Evolutionary conservation across 345 rosid species (phyloP), one percentile per base, ranked within the genome.

Genomic region (Geranium rotundifolium): DNA sequence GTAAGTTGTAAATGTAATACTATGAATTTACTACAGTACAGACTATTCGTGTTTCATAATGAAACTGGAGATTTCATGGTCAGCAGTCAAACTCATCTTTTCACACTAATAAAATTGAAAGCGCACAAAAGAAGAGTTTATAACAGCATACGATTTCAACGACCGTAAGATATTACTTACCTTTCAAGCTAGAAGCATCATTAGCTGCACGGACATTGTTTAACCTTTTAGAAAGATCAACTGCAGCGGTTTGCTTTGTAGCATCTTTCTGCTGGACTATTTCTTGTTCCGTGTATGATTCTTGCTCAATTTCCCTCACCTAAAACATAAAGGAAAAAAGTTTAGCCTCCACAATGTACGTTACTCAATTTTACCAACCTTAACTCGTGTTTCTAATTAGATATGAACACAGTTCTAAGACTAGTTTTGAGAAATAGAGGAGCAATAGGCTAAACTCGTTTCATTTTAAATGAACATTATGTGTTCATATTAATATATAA

Each of bases 221-320:
- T n/a, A 85, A 80, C 37, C 99, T 78, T 71, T 93, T 93, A 34
- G 96, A 90, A 58, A 93, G 91, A 82, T 85, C 96, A 70, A 81
- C 72, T 1, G 88, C 90, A 14, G 86, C 87, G 60, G 84, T 81
- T 77, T 82, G 91, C 75, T 80, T 88, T 58, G 61, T 58, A 23
- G 27, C 27, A 46, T 82, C 85, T 67, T 88, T 84, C 67, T 75
- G 80, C 62, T 73, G 79, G 20, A 72, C 74, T 1, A 65, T 77
- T 69, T 79, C 83, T 29, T 81, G 80, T 67, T 84, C 83, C 8
- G 63, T 67, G 72, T 79, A 69, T 56, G 68, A 71, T 67, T 88
- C 99, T 67, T 80, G 90, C 73, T 88, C 78, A 66, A 93, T 93
- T 80, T 84, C 99, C 73, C 79, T 75, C 4, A 93, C 96, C 99